Evolutionary conservation across 2,329 filamentous ascomycete genomes (phyloP), one percentile per base, ranked within the genome.

Genomic region (Diplodia corticola): DNA sequence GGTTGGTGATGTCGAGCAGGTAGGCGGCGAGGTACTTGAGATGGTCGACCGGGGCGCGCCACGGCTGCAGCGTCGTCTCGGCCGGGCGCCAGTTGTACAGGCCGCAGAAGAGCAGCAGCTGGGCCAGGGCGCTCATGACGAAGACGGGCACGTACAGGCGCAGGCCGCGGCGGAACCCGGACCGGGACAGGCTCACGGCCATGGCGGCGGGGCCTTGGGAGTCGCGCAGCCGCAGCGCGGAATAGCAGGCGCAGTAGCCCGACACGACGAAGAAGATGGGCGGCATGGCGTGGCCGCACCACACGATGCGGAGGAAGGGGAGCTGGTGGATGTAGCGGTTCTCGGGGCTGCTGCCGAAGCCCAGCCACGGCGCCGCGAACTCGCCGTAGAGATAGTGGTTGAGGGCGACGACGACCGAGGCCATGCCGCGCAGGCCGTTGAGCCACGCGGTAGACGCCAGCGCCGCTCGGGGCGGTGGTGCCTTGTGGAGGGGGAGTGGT

Each of bases 241-340:
- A 80, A 5, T 72, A 69, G 0, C 79, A 78, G 12, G 81, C 71
- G 15, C 80, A 80, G 64, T 81, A 81, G 35, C 79, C 80, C 2
- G 79, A 81, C 3, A 81, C 70, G 48, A 81, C 78, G 68, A 81
- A 81, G 73, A 82, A 82, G 63, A 75, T 73, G 13, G 77, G 74
- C 20, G 83, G 82, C 1, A 74, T 89, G 86, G 0, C 88, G 87
- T 54, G 60, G 1, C 87, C 87, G 0, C 82, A 80, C 73, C 90
- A 88, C 70, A 90, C 82, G 35, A 79, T 80, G 3, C 88, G 82
- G 3, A 89, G 70, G 3, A 80, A 77, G 0, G 85, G 86, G 1
- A 89, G 77, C 17, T 53, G 46, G 26, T 51, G 30, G 9, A 4
- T 81, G 74, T 48, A 74, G 79, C 53, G 88, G 79, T 70, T 82